These are phyloP conservation scores for Aspergillus luchuensis DNA, from an alignment of 2,329 filamentous ascomycete genomes.

Conservation along the genomic window DNA sequence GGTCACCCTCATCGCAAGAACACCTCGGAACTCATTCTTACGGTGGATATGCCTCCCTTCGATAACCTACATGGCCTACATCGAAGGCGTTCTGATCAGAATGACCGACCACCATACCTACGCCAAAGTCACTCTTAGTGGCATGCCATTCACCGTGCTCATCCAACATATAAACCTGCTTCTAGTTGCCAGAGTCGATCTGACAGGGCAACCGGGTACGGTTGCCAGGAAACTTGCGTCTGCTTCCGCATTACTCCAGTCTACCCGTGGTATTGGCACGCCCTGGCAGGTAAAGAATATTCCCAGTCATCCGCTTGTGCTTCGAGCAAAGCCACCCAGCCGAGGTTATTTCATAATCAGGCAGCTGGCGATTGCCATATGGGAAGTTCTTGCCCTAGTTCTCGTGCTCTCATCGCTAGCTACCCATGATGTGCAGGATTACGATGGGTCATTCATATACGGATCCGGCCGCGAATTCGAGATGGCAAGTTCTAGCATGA, in stretches of 20 bases:
- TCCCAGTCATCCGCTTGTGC: constrained; percentile 1
- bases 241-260: constrained; percentile 9
- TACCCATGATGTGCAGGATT: neutral
- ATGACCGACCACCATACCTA: neutral
- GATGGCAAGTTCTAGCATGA: constrained; percentile 7
- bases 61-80: neutral
- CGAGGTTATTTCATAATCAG: constrained; percentile 22
- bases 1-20: neutral
- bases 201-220: neutral
- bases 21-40: neutral
- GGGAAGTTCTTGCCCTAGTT: constrained; percentile 27
- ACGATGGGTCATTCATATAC: neutral
- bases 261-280: constrained; percentile 25
- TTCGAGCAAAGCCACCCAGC: constrained; percentile 7
- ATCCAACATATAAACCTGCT: constrained; percentile 3
- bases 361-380: constrained; percentile 22
- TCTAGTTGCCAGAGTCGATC: neutral
- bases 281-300: constrained; percentile 25
- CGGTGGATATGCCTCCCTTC: constrained; percentile 1
- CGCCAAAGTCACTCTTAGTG: neutral
- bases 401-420: neutral
- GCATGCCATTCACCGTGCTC: constrained; percentile 1
- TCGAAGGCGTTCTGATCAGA: neutral
- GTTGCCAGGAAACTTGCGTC: neutral
- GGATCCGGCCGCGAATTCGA: constrained; percentile 4